A percentile compares a stretch with the other conserved stretches of the same genome.
These are phyloP conservation scores for Hyparrhenia diplandra DNA, from an alignment of 176 grass and related monocot species.

Conservation along the genomic window DNA sequence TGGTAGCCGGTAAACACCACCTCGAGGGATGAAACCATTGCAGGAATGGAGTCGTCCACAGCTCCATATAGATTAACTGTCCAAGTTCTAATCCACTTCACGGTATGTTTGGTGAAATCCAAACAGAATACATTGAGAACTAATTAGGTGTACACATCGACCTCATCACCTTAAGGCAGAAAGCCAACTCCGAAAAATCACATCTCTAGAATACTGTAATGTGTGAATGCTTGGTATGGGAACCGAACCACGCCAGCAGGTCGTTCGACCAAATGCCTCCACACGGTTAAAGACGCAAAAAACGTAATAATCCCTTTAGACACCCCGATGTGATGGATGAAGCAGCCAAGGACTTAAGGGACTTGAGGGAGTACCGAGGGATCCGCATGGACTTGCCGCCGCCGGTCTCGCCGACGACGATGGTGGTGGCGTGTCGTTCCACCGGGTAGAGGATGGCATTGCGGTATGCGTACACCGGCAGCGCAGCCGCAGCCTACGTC, in stretches of 20 bases:
- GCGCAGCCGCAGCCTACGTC: conserved; percentile 67
- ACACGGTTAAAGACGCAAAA: background rate
- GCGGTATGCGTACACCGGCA: conserved; percentile 93
- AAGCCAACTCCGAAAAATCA: background rate
- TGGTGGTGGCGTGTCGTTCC: conserved; percentile 74
- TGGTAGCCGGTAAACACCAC: too few relatives aligned
- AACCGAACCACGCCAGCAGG: background rate
- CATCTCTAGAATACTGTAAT: background rate
- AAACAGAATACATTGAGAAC: too few relatives aligned
- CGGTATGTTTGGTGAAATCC: background rate
- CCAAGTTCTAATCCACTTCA: background rate
- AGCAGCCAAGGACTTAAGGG: background rate
- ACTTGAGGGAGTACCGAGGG: conserved; percentile 53
- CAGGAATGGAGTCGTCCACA: background rate
- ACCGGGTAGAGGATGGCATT: conserved; percentile 82
- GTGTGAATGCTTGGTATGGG: background rate
- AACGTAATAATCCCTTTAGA: background rate
- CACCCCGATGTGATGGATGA: background rate
- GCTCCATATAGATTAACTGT: background rate
- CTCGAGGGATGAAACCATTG: background rate
- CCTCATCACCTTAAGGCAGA: background rate
- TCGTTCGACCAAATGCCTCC: conserved; percentile 35
- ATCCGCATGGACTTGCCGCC: conserved; percentile 95
- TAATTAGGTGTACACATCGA: background rate
- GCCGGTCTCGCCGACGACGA: conserved; percentile 86